Evolutionary conservation across 768 basidiomycete genomes (phyloP), one percentile per base, ranked within the genome.

Genomic region (Naganishia randhawae): DNA sequence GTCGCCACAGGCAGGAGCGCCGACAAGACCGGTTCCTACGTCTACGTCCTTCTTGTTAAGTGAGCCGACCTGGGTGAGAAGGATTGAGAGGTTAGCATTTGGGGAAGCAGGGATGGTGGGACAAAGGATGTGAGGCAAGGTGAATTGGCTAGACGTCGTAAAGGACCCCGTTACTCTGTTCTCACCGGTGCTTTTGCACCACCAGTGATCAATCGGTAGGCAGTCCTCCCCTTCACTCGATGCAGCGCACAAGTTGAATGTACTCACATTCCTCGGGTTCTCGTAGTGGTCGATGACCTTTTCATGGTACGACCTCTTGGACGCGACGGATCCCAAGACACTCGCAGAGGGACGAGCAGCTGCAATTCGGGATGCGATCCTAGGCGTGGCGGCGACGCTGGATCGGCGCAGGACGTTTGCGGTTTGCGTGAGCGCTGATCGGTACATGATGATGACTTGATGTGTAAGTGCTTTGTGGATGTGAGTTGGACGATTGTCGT

Each of bases 11-110:
- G 92, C 94, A 76, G 63, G 93, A 64, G 93, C 94, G 53, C 96
- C 96, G 48, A 99, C 96, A 57, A 99, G 90, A 35, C 96, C 96
- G 50, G 94, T 97, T 31, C 96, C 96, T 63, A 99, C 95, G 80
- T 96, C 88, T 25, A 84, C 69, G 79, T 97, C 94, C 73, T 84
- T 85, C 82, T 98, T 98, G 74, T 91, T 90, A 73, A 99, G 86
- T 65, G 92, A 95, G 71, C 96, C 96, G 32, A 99, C 95, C 95
- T 99, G 73, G 1, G 68, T 19, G 45, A n/a, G 33, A 22, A 62
- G 19, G n/a, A 25, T 25, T 22, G 17, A 17, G 22, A 5, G 6
- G 11, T 13, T 22, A 32, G 41, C n/a, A 14, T 19, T 7, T 8
- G 37, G 0, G 25, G 16, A 13, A 27, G 4, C 2, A 25, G 33